A percentile compares a stretch with the other conserved stretches of the same genome.
These are phyloP conservation scores for Coffea humblotiana DNA, from an alignment of 305 asterid species.

Conservation along the genomic window DNA sequence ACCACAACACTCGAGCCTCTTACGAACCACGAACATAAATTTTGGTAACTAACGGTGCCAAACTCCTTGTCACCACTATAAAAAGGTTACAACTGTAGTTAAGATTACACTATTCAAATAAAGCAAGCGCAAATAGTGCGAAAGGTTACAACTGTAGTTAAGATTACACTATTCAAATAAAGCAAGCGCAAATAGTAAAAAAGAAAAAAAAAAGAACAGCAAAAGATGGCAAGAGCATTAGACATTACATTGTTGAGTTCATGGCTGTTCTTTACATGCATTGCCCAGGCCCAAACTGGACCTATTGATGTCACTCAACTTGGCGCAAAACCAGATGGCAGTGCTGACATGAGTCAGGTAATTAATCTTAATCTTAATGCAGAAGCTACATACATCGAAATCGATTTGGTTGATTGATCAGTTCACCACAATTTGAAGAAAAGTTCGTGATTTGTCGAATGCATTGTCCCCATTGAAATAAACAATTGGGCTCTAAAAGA, in stretches of 20 bases:
- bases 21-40: not conserved
- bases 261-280: not conserved
- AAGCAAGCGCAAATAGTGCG: not conserved
- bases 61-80: not conserved
- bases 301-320: slow-evolving; percentile 16
- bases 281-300: not conserved
- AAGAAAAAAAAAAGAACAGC: not conserved
- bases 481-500: no score
- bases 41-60: not conserved
- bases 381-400: no score
- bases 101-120: not conserved
- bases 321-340: slow-evolving; percentile 31
- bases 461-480: no score
- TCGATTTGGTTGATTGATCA: no score
- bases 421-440: no score
- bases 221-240: not conserved
- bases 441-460: no score
- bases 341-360: slow-evolving; percentile 28
- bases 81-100: not conserved
- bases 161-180: not conserved
- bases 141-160: not conserved
- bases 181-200: not conserved
- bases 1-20: not conserved
- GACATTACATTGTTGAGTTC: not conserved
- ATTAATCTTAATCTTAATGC: no score